phyloP scores from a whole-genome alignment of 1,284 basidiomycete species.

The Irpex sp. region DNA sequence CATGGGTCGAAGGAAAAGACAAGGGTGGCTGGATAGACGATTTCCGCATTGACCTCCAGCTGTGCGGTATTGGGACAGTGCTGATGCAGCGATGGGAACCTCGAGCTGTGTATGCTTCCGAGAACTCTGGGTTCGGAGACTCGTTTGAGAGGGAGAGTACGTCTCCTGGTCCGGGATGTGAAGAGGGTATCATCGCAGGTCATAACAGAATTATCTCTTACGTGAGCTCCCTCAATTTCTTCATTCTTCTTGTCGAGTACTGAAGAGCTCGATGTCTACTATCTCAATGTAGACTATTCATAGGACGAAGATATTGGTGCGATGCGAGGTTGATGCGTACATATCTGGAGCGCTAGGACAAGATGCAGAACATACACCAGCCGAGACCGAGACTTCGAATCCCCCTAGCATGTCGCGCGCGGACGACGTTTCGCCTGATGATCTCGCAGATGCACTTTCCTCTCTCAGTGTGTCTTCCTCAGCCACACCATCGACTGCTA shows the following conservation, averaged over 20 bases:
- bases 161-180: constrained; percentile 6
- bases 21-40: constrained; percentile 19
- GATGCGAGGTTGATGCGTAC: constrained; percentile 46
- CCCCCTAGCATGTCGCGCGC: not conserved
- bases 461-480: constrained; percentile 3
- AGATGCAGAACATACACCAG: not conserved
- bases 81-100: constrained; percentile 47
- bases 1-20: constrained; percentile 32
- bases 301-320: constrained; percentile 44
- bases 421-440: not conserved
- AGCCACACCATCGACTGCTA: not conserved
- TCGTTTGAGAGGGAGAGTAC: constrained; percentile 13
- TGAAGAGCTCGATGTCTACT: not conserved
- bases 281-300: constrained; percentile 32
- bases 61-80: constrained; percentile 46
- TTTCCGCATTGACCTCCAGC: constrained; percentile 53
- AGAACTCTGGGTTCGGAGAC: constrained; percentile 8
- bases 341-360: constrained; percentile 18
- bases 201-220: constrained; percentile 15
- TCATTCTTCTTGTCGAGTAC: not conserved
- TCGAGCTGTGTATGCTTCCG: not conserved
- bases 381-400: not conserved
- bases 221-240: constrained; percentile 2
- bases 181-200: constrained; percentile 5
- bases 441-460: constrained; percentile 5